These are phyloP conservation scores for Kwoniella mangroviensis DNA, from an alignment of 768 basidiomycete species.

Conservation along the genomic window DNA sequence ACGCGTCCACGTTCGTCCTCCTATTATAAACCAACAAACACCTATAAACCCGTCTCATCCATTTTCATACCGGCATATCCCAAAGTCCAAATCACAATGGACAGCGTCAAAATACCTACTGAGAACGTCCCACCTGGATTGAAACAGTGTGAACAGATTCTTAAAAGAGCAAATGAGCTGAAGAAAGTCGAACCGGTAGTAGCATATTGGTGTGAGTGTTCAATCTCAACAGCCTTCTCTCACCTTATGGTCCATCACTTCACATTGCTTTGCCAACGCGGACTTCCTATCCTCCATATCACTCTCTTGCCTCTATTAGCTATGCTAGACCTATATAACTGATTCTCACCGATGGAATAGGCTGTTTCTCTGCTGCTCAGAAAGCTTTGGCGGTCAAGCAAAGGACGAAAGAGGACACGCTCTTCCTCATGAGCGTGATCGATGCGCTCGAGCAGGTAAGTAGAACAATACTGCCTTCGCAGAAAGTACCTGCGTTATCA, in stretches of 20 bases:
- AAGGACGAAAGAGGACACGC: slow-evolving; percentile 72
- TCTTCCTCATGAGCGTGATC: slow-evolving; percentile 74
- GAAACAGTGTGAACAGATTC: slow-evolving; percentile 70
- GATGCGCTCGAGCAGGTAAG: slow-evolving; percentile 70
- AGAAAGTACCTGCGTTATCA: no score
- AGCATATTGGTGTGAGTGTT: slow-evolving; percentile 88
- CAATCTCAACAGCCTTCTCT: not conserved
- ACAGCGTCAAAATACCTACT: slow-evolving; percentile 47
- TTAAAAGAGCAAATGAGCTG: slow-evolving; percentile 90
- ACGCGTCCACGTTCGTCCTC: not conserved
- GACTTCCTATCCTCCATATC: no score
- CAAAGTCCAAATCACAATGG: slow-evolving; percentile 31
- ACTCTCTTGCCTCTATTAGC: no score
- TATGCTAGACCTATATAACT: no score
- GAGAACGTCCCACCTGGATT: slow-evolving; percentile 57
- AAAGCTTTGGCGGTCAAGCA: slow-evolving; percentile 68
- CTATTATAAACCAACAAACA: no score
- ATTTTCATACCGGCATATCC: no score
- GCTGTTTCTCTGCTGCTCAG: slow-evolving; percentile 89
- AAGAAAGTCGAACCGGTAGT: slow-evolving; percentile 79
- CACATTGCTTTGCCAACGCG: no score
- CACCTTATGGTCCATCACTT: not conserved
- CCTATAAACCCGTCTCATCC: no score
- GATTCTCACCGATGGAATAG: slow-evolving; percentile 58
- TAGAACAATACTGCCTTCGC: not conserved